Conservation (phyloP, 306 rosid species). For the Luffa aegyptiaca region DNA sequence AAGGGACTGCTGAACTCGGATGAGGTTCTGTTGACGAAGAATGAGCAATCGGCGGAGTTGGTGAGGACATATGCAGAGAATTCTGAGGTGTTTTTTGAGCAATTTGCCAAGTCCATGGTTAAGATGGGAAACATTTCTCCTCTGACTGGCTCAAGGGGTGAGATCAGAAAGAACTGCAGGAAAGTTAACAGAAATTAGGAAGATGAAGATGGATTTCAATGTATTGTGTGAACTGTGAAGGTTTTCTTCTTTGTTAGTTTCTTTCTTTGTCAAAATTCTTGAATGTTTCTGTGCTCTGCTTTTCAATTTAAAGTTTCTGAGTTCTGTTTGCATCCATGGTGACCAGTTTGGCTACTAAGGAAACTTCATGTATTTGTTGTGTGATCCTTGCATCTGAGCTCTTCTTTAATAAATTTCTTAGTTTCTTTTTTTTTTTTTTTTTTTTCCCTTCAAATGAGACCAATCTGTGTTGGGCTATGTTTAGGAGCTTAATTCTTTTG, state of each 20-base stretch:
- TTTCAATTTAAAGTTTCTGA: not conserved
- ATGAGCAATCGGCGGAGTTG: slow-evolving; percentile 36
- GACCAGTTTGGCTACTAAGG: not conserved
- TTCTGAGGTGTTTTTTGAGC: slow-evolving; percentile 49
- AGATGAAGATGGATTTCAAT: not conserved
- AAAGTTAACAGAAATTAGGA: slow-evolving; percentile 26
- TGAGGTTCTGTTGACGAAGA: slow-evolving; percentile 52
- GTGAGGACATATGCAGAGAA: slow-evolving; percentile 60
- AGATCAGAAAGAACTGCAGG: slow-evolving; percentile 65
- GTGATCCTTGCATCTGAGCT: not conserved
- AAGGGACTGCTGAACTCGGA: slow-evolving; percentile 81
- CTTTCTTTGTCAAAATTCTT: not conserved
- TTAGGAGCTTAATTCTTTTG: not conserved
- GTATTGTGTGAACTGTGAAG: not conserved
- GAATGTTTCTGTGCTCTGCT: not conserved
- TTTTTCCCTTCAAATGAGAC: not conserved
- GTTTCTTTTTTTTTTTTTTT: not conserved
- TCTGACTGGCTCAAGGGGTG: slow-evolving; percentile 66
- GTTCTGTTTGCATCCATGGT: not conserved
- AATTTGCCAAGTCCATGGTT: slow-evolving; percentile 69
- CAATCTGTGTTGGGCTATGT: not conserved
- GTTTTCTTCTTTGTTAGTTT: not conserved
- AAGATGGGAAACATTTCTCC: slow-evolving; percentile 93
- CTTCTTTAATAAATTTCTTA: not conserved
- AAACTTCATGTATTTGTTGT: not conserved